Evolutionary conservation across 2,329 filamentous ascomycete genomes (phyloP).

Genomic region (Fusarium pseudocircinatum): DNA sequence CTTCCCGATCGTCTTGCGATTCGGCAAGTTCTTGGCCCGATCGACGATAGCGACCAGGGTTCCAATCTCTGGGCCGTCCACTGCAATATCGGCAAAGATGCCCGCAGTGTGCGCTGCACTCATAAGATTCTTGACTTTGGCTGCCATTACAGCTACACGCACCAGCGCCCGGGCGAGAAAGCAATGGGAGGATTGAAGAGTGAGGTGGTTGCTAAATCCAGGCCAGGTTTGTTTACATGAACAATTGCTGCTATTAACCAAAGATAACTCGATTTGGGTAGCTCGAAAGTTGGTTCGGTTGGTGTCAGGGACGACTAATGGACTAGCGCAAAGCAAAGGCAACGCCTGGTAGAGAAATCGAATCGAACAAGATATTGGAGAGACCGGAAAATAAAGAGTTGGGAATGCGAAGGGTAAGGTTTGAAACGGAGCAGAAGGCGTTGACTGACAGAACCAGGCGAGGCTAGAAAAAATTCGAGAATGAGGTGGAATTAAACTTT

Average conservation of each 20-base stretch:
- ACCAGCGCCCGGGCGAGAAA: conserved; percentile 2
- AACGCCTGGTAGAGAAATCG: conserved; percentile 17
- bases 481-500: conserved; percentile 28
- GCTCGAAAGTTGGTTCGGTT: conserved; percentile 20
- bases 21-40: conserved; percentile 95
- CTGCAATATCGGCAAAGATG: conserved; percentile 92
- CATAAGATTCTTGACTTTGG: conserved; percentile 66
- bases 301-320: conserved; percentile 23
- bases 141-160: conserved; percentile 55
- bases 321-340: conserved; percentile 17
- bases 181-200: neutral
- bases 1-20: conserved; percentile 96
- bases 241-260: conserved; percentile 32
- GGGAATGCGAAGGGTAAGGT: conserved; percentile 4
- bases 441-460: conserved; percentile 12
- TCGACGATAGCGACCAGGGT: conserved; percentile 93
- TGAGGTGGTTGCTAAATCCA: conserved; percentile 5
- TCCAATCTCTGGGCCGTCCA: conserved; percentile 92
- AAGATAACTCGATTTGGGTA: conserved; percentile 28
- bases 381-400: conserved; percentile 27
- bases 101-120: conserved; percentile 83
- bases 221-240: conserved; percentile 40
- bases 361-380: neutral
- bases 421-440: conserved; percentile 23
- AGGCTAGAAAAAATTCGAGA: conserved; percentile 4